phyloP scores from a whole-genome alignment of 192 early-diverging fungal species.

The Linnemannia hyalina region DNA sequence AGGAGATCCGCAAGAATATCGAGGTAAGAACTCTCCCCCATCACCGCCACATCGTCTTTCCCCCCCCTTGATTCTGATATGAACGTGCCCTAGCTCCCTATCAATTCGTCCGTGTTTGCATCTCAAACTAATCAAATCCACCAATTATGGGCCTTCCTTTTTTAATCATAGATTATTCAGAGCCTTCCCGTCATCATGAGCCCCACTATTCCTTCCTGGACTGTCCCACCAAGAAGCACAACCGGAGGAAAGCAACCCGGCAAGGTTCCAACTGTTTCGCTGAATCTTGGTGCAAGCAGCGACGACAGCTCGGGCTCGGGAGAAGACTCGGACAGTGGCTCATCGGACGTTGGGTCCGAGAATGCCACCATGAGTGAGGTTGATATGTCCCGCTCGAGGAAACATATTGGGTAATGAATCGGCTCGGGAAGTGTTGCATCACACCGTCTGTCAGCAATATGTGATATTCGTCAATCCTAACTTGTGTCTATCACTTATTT shows the following conservation, averaged over 20 bases:
- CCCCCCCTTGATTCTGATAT: not conserved
- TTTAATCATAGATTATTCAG: slow-evolving; percentile 19
- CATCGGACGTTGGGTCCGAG: slow-evolving; percentile 28
- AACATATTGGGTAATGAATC: slow-evolving; percentile 32
- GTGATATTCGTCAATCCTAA: not conserved
- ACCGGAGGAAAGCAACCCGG: slow-evolving; percentile 54
- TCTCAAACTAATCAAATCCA: not conserved
- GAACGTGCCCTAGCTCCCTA: not conserved
- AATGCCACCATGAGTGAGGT: slow-evolving; percentile 22
- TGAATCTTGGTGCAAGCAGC: slow-evolving; percentile 16
- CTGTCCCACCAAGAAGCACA: slow-evolving; percentile 20
- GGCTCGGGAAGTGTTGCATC: not conserved
- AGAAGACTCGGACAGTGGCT: slow-evolving; percentile 38
- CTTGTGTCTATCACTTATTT: not conserved
- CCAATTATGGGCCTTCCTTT: not conserved
- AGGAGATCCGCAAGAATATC: slow-evolving; percentile 36
- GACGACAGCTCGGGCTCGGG: slow-evolving; percentile 43
- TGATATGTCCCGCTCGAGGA: slow-evolving; percentile 22
- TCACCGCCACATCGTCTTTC: not conserved
- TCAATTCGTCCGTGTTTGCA: not conserved
- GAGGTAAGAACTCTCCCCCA: slow-evolving; percentile 14
- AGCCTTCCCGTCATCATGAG: slow-evolving; percentile 33
- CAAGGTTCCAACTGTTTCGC: slow-evolving; percentile 35
- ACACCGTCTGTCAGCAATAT: not conserved
- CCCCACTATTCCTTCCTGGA: slow-evolving; percentile 33